Evolutionary conservation across 2,329 filamentous ascomycete species (phyloP).

Genomic region (Verticillium longisporum): DNA sequence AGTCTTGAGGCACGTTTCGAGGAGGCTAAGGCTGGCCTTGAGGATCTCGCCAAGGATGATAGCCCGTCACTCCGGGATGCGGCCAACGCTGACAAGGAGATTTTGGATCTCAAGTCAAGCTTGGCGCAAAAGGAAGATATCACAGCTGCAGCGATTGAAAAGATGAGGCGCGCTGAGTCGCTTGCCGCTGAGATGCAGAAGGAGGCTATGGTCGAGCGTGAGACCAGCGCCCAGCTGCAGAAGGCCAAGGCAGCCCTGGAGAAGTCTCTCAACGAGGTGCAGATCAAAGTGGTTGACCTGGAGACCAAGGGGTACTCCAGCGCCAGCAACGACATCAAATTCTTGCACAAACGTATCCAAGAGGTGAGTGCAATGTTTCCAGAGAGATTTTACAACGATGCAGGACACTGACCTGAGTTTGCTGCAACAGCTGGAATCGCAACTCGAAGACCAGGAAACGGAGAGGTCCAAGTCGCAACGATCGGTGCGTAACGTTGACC

Average conservation of each 20-base stretch:
- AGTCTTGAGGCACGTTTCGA: conserved; percentile 76
- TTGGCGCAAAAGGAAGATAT: conserved; percentile 93
- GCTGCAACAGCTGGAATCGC: conserved; percentile 66
- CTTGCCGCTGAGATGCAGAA: conserved; percentile 85
- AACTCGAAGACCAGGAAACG: conserved; percentile 76
- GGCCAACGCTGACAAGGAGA: conserved; percentile 79
- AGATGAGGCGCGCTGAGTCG: conserved; percentile 92
- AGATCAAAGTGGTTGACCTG: conserved; percentile 82
- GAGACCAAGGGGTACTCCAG: conserved; percentile 97
- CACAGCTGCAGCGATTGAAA: conserved; percentile 83
- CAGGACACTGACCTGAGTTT: conserved; percentile 15
- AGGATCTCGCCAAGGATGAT: conserved; percentile 79
- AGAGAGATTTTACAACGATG: not conserved
- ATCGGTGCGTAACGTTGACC: conserved; percentile 86
- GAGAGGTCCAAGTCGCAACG: conserved; percentile 76
- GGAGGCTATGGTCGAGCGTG: conserved; percentile 80
- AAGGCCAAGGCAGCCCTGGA: conserved; percentile 87
- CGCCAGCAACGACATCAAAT: conserved; percentile 90
- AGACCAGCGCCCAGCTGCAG: conserved; percentile 72
- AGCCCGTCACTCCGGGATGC: conserved; percentile 85
- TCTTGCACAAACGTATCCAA: conserved; percentile 88
- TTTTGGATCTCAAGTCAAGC: conserved; percentile 81
- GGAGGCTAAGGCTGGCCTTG: conserved; percentile 81
- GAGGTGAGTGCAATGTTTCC: conserved; percentile 58
- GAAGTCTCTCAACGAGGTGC: conserved; percentile 83